phyloP scores from a whole-genome alignment of 2,329 filamentous ascomycete species.

The Sporothrix brasiliensis region DNA sequence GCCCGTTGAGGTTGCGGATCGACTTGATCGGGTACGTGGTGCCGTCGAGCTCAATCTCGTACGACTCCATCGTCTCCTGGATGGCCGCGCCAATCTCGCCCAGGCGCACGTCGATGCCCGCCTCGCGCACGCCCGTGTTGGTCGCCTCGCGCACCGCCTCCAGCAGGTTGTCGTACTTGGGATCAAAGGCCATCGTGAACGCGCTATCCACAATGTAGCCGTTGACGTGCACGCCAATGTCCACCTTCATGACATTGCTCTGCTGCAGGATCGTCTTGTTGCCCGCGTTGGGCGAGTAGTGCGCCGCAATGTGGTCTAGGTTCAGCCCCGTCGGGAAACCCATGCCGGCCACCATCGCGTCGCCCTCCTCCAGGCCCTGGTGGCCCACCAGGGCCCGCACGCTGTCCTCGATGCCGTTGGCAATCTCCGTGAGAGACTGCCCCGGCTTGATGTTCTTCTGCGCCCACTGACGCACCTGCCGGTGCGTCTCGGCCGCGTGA shows the following conservation, averaged over 20 bases:
- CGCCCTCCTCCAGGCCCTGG: slow-evolving; percentile 73
- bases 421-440: slow-evolving; percentile 74
- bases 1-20: slow-evolving; percentile 84
- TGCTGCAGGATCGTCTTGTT: slow-evolving; percentile 75
- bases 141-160: slow-evolving; percentile 74
- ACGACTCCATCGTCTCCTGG: slow-evolving; percentile 91
- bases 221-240: slow-evolving; percentile 80
- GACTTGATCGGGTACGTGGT: slow-evolving; percentile 78
- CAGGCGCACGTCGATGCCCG: slow-evolving; percentile 88
- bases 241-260: slow-evolving; percentile 79
- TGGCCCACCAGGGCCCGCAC: slow-evolving; percentile 76
- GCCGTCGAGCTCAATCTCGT: slow-evolving; percentile 82
- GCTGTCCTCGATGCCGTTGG: slow-evolving; percentile 78
- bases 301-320: slow-evolving; percentile 80
- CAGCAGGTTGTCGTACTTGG: slow-evolving; percentile 73
- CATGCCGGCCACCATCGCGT: slow-evolving; percentile 75
- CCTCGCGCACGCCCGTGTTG: slow-evolving; percentile 85
- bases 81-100: slow-evolving; percentile 82
- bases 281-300: slow-evolving; percentile 81
- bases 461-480: slow-evolving; percentile 79
- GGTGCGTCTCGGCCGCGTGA: slow-evolving; percentile 75
- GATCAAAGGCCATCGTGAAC: slow-evolving; percentile 77
- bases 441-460: slow-evolving; percentile 79
- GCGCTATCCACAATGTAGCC: slow-evolving; percentile 80
- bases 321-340: slow-evolving; percentile 82